Evolutionary conservation across 352 stramenopile genomes (phyloP).

Genomic region (Phytophthora megakarya): DNA sequence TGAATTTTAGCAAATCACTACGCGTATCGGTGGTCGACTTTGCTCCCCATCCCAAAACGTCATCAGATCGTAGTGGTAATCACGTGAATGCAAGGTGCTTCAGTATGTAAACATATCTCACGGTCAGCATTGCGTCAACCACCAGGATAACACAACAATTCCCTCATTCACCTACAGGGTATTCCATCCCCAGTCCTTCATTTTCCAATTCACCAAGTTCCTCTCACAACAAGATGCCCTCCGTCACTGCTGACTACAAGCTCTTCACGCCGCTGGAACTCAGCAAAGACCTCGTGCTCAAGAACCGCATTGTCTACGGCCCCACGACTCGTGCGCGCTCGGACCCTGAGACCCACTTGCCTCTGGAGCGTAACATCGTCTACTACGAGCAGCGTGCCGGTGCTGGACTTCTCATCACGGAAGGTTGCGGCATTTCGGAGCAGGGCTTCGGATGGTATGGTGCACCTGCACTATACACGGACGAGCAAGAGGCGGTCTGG

Average conservation of each 20-base stretch:
- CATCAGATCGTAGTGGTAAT: background rate
- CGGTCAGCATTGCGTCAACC: constrained; percentile 10
- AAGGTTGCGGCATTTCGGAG: constrained; percentile 22
- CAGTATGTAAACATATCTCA: constrained; percentile 1
- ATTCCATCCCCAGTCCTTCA: background rate
- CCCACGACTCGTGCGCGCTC: constrained; percentile 16
- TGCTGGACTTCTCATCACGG: constrained; percentile 20
- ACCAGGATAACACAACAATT: constrained; percentile 1
- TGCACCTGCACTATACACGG: constrained; percentile 10
- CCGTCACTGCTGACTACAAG: constrained; percentile 16
- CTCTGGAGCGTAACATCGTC: constrained; percentile 12
- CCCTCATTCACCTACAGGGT: background rate
- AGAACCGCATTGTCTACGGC: constrained; percentile 28
- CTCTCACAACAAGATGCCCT: constrained; percentile 10
- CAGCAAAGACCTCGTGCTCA: constrained; percentile 13
- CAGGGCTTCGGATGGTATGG: constrained; percentile 18
- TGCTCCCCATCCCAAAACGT: background rate
- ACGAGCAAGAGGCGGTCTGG: constrained; percentile 17
- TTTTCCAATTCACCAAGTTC: constrained; percentile 14
- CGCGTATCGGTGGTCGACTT: constrained; percentile 3
- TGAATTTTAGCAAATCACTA: constrained; percentile 5
- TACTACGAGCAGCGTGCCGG: constrained; percentile 22
- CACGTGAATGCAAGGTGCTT: constrained; percentile 7
- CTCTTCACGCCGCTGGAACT: constrained; percentile 21
- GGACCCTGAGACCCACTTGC: constrained; percentile 9